Conservation (phyloP, 495 filamentous ascomycete species). For the Penicillium angulare region DNA sequence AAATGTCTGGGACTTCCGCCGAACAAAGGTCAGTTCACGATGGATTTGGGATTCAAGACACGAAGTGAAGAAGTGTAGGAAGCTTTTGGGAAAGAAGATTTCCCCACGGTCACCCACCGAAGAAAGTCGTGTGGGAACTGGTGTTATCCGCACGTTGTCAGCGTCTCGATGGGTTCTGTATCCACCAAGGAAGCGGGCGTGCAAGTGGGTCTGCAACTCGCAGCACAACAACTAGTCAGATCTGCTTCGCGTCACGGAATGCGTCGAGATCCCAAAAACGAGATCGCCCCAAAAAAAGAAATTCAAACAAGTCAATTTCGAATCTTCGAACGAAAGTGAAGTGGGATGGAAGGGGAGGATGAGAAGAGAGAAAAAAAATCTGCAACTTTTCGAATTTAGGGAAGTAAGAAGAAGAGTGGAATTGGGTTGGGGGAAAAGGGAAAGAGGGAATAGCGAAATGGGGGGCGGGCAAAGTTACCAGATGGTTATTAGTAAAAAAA, state of each 20-base stretch:
- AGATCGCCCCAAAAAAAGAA: too few species aligned
- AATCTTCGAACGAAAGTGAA: conserved; percentile 2
- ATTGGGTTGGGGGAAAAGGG: conserved; percentile 25
- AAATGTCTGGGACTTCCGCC: conserved; percentile 18
- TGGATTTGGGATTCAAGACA: too few species aligned
- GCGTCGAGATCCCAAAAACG: conserved; percentile 13
- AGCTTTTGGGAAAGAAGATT: conserved; percentile 36
- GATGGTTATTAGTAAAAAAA: conserved; percentile 19
- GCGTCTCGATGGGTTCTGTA: conserved; percentile 43
- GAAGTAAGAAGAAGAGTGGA: conserved; percentile 15
- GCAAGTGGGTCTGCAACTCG: conserved; percentile 41
- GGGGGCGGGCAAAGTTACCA: conserved; percentile 29
- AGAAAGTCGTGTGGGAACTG: conserved; percentile 42
- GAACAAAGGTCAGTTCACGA: conserved; percentile 9
- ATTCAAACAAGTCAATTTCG: too few species aligned
- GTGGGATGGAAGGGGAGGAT: background rate
- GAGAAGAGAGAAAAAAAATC: background rate
- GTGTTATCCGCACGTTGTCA: conserved; percentile 49
- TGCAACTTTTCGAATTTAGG: too few species aligned
- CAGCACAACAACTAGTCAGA: conserved; percentile 41
- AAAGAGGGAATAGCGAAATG: conserved; percentile 18
- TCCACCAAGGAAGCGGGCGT: conserved; percentile 47
- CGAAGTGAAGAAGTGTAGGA: conserved; percentile 23
- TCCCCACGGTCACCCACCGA: conserved; percentile 48
- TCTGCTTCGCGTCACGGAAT: conserved; percentile 43